Base-by-base conservation (phyloP, 129 eudicot genomes). In the Artemisia annua region DNA sequence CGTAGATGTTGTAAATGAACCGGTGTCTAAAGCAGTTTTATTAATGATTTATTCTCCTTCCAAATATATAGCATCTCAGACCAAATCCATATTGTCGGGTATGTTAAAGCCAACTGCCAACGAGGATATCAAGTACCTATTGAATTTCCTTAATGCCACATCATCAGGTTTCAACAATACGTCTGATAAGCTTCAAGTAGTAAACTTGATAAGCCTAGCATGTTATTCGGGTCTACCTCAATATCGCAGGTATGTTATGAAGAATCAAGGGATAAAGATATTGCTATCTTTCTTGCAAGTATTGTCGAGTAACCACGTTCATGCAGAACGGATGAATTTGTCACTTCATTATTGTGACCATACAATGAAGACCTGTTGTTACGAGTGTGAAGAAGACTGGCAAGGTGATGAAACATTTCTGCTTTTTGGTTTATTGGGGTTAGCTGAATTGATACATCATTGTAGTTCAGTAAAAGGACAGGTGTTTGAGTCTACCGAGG, bases 1-100 rank as follows among this genome's bases (percentile, higher is more conserved):
- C 66, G 87, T 62, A 70, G 78, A 22, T 61, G 82, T 69, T 62
- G 84, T 49, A 65, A 78, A 75, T 53, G 89, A 85, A 81, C 68
- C 88, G 59, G 98, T 84, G 17, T 81, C 79, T 18, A 82, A 87
- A 85, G 86, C 96, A 65, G 85, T 86, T 72, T 79, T 92, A 43
- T 71, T 92, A 76, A 87, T 92, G 96, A 82, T 92, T 71, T 85
- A 85, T 75, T 92, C 98, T 68, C 95, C 98, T 58, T 87, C 84
- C 78, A 82, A 80, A 69, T 87, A 78, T 67, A 85, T 92, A 68
- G 75, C 89, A 76, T 77, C 89, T 30, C 68, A 62, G 46, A 66
- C 87, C 68, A 87, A 82, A 79, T 79, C 66, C 44, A 10, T 84
- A 43, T 77, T 92, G 46, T 76, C 66, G 12, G 82, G 79, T 66